Conservation (phyloP, 176 grass and related monocot species). For the Ensete glaucum region DNA sequence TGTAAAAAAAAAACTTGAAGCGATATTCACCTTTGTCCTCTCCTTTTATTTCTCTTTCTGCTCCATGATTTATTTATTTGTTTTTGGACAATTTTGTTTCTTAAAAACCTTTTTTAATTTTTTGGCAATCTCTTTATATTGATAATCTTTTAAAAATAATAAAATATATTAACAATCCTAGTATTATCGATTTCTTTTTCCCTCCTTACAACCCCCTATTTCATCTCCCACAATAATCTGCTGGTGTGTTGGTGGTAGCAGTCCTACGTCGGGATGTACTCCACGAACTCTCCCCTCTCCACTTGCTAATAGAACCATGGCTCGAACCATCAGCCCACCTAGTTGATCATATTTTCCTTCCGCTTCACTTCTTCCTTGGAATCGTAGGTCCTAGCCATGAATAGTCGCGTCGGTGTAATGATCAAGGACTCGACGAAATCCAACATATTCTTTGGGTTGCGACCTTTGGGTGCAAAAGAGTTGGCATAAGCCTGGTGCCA, state of each 20-base stretch:
- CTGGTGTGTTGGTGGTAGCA: conserved; percentile 85
- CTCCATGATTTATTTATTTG: too few relatives aligned
- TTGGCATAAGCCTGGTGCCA: conserved; percentile 60
- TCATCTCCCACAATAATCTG: conserved; percentile 76
- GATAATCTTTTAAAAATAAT: too few relatives aligned
- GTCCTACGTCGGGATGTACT: conserved; percentile 11
- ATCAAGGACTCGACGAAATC: conserved; percentile 84
- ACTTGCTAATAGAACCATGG: conserved; percentile 85
- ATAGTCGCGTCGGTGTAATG: conserved; percentile 43
- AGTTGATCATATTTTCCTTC: conserved; percentile 81
- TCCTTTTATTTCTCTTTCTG: too few relatives aligned
- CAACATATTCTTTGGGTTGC: conserved; percentile 51
- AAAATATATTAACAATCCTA: too few relatives aligned
- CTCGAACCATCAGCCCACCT: conserved; percentile 80
- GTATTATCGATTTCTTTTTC: too few relatives aligned
- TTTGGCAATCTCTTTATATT: too few relatives aligned
- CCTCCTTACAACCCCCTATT: neutral
- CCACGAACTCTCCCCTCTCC: conserved; percentile 65
- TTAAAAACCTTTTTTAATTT: too few relatives aligned
- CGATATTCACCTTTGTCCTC: too few relatives aligned
- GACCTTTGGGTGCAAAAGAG: conserved; percentile 55
- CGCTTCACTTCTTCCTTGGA: conserved; percentile 79
- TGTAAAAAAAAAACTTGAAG: too few relatives aligned
- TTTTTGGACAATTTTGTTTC: too few relatives aligned
- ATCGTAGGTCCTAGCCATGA: conserved; percentile 80